Evolutionary conservation across 1,284 basidiomycete genomes (phyloP), one percentile per base, ranked within the genome.

Genomic region (Serendipita sp.): DNA sequence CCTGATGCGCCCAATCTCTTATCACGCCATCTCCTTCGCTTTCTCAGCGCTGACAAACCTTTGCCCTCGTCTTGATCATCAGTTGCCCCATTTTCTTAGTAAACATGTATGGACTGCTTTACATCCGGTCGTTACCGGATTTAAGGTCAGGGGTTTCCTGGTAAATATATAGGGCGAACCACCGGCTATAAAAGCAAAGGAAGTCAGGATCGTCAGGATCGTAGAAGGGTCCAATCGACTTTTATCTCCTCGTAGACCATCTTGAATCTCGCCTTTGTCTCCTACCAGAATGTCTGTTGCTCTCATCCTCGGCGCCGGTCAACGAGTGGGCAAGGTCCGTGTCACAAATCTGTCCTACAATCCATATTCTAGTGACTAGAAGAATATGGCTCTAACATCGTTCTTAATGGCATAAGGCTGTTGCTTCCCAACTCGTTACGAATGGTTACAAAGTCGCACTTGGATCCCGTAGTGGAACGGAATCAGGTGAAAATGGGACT

Each of bases 221-320:
- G 3, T 93, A 90, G 91, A 91, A 93, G 71, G 91, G 91, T 15
- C 88, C 79, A 70, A 78, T 89, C 91, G 89, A 65, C 69, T 82
- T 55, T 65, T 38, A 62, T 53, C 26, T 63, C 38, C 22, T 22
- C 22, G 22, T 22, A 22, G 22, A 61, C 62, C 60, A 10, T 63
- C 26, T 61, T 34, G 47, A 49, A 49, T n/a, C 47, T n/a, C 15
- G 65, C 45, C n/a, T 15, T 58, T 8, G 12, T 58, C 53, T n/a
- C n/a, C n/a, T 26, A 22, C 32, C 6, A 58, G 3, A 4, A 58
- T 58, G 53, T 58, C 53, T n/a, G 30, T 58, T 3, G 53, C 53
- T 26, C 32, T 58, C 15, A 58, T 58, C n/a, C 53, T 58, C 17
- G 53, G 53, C 15, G 53, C 53, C 32, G 53, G 53, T 26, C 15